Conservation (phyloP, 2,329 filamentous ascomycete genomes). For the Pseudocercospora cruenta region DNA sequence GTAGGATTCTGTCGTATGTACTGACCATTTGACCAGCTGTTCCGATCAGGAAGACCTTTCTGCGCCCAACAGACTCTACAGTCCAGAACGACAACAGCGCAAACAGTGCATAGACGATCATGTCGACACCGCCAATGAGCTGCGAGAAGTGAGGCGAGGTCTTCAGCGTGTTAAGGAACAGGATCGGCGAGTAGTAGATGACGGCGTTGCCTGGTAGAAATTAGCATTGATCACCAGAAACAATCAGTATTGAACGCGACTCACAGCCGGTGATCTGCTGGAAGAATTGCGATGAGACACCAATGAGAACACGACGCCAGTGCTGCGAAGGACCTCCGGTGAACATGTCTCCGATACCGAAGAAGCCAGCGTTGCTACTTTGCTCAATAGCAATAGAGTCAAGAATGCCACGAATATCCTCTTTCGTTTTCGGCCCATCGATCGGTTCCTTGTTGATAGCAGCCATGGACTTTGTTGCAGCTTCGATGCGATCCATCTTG, state of each 20-base stretch:
- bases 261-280: constrained; percentile 4
- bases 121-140: constrained; percentile 53
- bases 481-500: constrained; percentile 11
- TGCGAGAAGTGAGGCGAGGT: constrained; percentile 44
- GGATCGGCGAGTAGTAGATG: constrained; percentile 46
- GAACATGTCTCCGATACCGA: constrained; percentile 4
- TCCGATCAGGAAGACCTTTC: constrained; percentile 47
- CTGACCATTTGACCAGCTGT: constrained; percentile 53
- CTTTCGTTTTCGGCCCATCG: constrained; percentile 7
- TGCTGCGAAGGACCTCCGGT: constrained; percentile 8
- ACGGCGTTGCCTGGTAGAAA: neutral
- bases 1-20: neutral
- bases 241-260: neutral
- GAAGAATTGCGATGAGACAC: constrained; percentile 8
- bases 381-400: constrained; percentile 10
- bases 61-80: constrained; percentile 62
- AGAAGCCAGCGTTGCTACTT: neutral
- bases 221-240: neutral
- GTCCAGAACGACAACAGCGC: constrained; percentile 34
- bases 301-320: constrained; percentile 4
- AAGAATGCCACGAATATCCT: constrained; percentile 10
- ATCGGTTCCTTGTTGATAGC: constrained; percentile 7
- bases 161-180: constrained; percentile 56
- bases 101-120: constrained; percentile 56
- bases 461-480: constrained; percentile 4